A percentile compares a stretch with the other conserved stretches of the same genome.
Evolutionary conservation across 1,284 basidiomycete genomes (phyloP).

Genomic region (Mrakiaceae sp.): DNA sequence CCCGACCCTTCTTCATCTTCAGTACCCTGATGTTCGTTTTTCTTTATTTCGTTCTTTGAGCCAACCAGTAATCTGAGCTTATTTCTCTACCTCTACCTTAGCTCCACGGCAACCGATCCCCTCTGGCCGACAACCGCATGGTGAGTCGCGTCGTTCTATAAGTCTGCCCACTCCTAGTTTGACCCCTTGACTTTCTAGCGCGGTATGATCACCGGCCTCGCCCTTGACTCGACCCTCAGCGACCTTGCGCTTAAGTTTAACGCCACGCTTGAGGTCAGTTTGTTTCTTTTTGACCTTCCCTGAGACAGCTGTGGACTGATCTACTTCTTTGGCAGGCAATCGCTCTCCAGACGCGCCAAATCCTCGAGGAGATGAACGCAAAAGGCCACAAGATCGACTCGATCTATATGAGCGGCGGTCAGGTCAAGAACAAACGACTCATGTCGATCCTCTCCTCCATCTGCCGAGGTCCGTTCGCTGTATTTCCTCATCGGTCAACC

Average conservation of each 20-base stretch:
- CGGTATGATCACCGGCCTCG: conserved; percentile 78
- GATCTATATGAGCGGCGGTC: conserved; percentile 88
- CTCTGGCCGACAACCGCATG: conserved; percentile 60
- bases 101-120: conserved; percentile 74
- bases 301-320: not conserved
- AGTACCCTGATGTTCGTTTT: conserved; percentile 14
- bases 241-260: conserved; percentile 88
- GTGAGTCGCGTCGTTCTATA: not conserved
- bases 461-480: conserved; percentile 38
- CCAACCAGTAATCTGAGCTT: too few relatives aligned
- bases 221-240: conserved; percentile 61
- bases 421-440: conserved; percentile 69
- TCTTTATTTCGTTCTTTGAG: not conserved
- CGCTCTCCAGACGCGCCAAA: conserved; percentile 89
- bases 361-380: conserved; percentile 80
- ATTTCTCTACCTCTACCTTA: not conserved
- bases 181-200: conserved; percentile 46
- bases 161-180: not conserved
- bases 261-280: conserved; percentile 60
- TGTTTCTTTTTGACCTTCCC: not conserved
- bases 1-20: not conserved
- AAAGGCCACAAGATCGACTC: conserved; percentile 73
- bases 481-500: too few relatives aligned
- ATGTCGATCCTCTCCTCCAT: conserved; percentile 84
- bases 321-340: conserved; percentile 46